These are phyloP conservation scores for Metschnikowia henanensis DNA, from an alignment of 805 yeast species.

Conservation along the genomic window DNA sequence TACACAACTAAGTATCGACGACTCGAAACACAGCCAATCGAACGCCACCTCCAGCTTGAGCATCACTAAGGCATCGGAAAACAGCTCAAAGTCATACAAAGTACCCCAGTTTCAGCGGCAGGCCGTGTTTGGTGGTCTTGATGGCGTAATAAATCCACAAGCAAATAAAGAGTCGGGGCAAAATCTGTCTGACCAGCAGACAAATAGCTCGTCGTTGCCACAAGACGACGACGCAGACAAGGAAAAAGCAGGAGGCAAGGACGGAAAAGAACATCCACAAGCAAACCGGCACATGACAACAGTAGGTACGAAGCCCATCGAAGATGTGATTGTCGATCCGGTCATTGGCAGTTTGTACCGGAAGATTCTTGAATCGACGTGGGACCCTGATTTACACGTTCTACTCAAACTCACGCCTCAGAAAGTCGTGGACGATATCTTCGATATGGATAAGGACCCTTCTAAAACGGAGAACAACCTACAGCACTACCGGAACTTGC, in stretches of 20 bases:
- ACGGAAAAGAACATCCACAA: not conserved
- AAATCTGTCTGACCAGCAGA: not conserved
- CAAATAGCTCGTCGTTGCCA: not conserved
- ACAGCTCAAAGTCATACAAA: conserved; percentile 22
- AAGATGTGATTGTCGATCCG: conserved; percentile 44
- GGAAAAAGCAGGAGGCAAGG: not conserved
- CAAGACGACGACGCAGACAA: not conserved
- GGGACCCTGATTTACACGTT: conserved; percentile 54
- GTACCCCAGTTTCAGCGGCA: conserved; percentile 42
- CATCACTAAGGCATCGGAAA: conserved; percentile 21
- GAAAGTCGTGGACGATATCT: conserved; percentile 73
- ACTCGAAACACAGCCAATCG: conserved; percentile 16
- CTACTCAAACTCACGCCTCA: conserved; percentile 59
- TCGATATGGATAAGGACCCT: conserved; percentile 39
- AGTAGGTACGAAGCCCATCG: conserved; percentile 13
- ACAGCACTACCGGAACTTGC: conserved; percentile 20
- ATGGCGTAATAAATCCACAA: conserved; percentile 34
- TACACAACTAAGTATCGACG: conserved; percentile 40
- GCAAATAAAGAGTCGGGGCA: conserved; percentile 5
- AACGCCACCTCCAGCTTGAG: conserved; percentile 7
- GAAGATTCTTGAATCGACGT: conserved; percentile 55
- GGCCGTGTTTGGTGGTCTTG: conserved; percentile 50
- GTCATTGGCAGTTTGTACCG: conserved; percentile 50
- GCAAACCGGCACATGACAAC: conserved; percentile 6
- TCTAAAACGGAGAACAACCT: conserved; percentile 18